These are phyloP conservation scores for Neopestalotiopsis clavispora DNA, from an alignment of 2,329 filamentous ascomycete species.

Conservation along the genomic window DNA sequence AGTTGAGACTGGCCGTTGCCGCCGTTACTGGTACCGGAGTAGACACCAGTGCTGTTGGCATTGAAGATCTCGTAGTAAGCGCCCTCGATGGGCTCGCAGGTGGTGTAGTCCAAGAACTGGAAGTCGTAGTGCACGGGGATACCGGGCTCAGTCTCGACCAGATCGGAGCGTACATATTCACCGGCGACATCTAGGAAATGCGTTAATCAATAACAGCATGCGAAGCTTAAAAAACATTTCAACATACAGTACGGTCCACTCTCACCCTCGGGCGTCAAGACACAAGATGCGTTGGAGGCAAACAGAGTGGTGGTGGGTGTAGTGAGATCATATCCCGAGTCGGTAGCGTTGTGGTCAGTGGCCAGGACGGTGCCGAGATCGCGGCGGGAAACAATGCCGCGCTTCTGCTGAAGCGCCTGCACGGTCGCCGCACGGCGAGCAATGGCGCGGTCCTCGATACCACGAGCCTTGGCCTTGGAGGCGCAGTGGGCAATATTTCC, in stretches of 20 bases:
- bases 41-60: slow-evolving; percentile 51
- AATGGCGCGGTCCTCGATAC: slow-evolving; percentile 46
- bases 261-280: slow-evolving; percentile 56
- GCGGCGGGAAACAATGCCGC: slow-evolving; percentile 31
- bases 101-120: slow-evolving; percentile 58
- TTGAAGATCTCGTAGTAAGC: slow-evolving; percentile 56
- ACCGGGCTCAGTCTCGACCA: slow-evolving; percentile 52
- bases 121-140: slow-evolving; percentile 55
- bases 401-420: slow-evolving; percentile 27
- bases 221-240: too few species aligned
- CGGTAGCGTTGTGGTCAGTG: slow-evolving; percentile 35
- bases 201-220: neutral
- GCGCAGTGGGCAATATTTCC: slow-evolving; percentile 52
- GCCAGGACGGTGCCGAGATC: slow-evolving; percentile 26
- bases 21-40: slow-evolving; percentile 48
- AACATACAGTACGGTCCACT: slow-evolving; percentile 56
- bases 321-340: slow-evolving; percentile 34
- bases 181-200: slow-evolving; percentile 46
- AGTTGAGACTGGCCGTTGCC: slow-evolving; percentile 43
- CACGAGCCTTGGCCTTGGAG: slow-evolving; percentile 50
- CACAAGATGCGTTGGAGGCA: slow-evolving; percentile 48
- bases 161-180: slow-evolving; percentile 53
- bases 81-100: slow-evolving; percentile 54
- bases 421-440: slow-evolving; percentile 48
- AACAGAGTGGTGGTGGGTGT: slow-evolving; percentile 45